These are phyloP conservation scores for Boletellus deceptivus DNA, from an alignment of 1,284 basidiomycete genomes.

Conservation along the genomic window DNA sequence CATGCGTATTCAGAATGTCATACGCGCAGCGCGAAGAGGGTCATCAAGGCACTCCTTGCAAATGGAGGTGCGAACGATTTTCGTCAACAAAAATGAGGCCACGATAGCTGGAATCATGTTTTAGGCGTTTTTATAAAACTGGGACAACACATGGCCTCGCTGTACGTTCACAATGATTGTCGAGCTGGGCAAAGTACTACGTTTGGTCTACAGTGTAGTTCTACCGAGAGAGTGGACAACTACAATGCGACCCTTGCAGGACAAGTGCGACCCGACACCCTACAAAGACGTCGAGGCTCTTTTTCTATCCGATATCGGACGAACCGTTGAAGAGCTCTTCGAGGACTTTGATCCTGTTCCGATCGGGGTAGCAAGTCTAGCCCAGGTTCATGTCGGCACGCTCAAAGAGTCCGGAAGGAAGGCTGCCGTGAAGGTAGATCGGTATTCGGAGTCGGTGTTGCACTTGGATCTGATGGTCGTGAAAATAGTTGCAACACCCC, in stretches of 20 bases:
- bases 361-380: constrained; percentile 92
- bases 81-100: not conserved
- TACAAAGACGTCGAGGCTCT: constrained; percentile 68
- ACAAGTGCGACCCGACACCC: constrained; percentile 80
- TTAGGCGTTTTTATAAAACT: constrained; percentile 88
- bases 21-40: constrained; percentile 72
- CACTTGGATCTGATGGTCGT: constrained; percentile 3
- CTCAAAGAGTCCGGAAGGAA: constrained; percentile 68
- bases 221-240: constrained; percentile 82
- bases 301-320: constrained; percentile 73
- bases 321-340: constrained; percentile 64
- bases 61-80: constrained; percentile 69
- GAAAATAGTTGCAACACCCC: constrained; percentile 82
- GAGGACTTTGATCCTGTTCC: constrained; percentile 86
- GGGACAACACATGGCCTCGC: constrained; percentile 84
- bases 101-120: not conserved
- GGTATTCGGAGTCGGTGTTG: not conserved
- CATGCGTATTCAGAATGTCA: constrained; percentile 77
- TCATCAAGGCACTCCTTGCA: constrained; percentile 75
- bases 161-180: constrained; percentile 40
- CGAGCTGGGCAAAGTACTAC: not conserved
- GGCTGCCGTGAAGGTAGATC: constrained; percentile 86
- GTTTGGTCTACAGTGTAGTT: constrained; percentile 41
- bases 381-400: constrained; percentile 90
- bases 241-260: constrained; percentile 73